Evolutionary conservation across 352 stramenopile species (phyloP).

Genomic region (Globisporangium camurandrum): DNA sequence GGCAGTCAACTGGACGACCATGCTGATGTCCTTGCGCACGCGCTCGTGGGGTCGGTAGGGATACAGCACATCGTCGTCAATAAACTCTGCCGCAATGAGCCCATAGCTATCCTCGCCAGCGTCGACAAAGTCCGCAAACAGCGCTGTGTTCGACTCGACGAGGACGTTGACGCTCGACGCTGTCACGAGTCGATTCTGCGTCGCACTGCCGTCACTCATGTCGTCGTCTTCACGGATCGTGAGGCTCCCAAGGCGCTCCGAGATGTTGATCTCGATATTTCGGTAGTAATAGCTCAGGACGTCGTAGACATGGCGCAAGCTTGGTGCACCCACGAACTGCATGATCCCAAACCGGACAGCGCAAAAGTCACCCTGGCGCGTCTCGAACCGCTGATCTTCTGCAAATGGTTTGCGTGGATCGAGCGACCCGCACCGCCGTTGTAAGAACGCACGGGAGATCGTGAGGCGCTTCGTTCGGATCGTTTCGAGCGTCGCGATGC

Average conservation of each 20-base stretch:
- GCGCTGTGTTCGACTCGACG: constrained; percentile 29
- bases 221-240: constrained; percentile 41
- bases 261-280: constrained; percentile 45
- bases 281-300: constrained; percentile 23
- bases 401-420: constrained; percentile 17
- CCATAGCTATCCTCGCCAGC: constrained; percentile 25
- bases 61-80: constrained; percentile 33
- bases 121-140: constrained; percentile 26
- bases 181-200: constrained; percentile 26
- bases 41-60: constrained; percentile 33
- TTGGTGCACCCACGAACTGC: constrained; percentile 25
- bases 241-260: constrained; percentile 31
- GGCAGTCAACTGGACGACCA: constrained; percentile 18
- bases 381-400: constrained; percentile 34
- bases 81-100: constrained; percentile 29
- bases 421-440: constrained; percentile 10
- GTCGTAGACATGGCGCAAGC: constrained; percentile 29
- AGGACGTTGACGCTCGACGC: constrained; percentile 14
- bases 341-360: constrained; percentile 40
- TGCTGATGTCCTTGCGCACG: constrained; percentile 32
- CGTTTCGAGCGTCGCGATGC: constrained; percentile 6
- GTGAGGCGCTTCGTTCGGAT: constrained; percentile 22
- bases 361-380: constrained; percentile 35
- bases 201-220: constrained; percentile 17
- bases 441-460: constrained; percentile 19